Evolutionary conservation across 2,329 filamentous ascomycete species (phyloP).

Genomic region (Ceratocystis cacaofunesta): DNA sequence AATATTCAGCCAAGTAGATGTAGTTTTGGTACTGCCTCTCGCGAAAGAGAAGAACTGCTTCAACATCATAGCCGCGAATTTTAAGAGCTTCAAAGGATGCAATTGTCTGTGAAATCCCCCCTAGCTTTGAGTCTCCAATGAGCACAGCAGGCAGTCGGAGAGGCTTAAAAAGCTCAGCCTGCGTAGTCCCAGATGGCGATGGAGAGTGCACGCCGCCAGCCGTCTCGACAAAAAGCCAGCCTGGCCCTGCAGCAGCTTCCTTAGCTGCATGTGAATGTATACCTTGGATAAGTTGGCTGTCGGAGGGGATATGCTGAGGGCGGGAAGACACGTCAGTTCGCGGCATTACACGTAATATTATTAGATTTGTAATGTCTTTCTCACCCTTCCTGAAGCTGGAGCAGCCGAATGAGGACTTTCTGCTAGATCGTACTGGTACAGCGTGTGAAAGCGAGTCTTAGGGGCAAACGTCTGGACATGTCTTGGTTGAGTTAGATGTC

Average conservation of each 20-base stretch:
- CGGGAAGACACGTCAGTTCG: neutral
- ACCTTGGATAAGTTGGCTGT: slow-evolving; percentile 34
- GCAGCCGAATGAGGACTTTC: slow-evolving; percentile 69
- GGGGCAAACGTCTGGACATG: slow-evolving; percentile 48
- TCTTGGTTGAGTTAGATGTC: slow-evolving; percentile 26
- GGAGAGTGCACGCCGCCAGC: slow-evolving; percentile 73
- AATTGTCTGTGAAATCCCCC: slow-evolving; percentile 68
- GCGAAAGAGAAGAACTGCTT: slow-evolving; percentile 53
- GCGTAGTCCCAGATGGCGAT: slow-evolving; percentile 56
- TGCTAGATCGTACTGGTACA: slow-evolving; percentile 59
- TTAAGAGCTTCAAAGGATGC: slow-evolving; percentile 65
- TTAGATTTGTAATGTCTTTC: neutral
- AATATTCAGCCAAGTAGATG: slow-evolving; percentile 52
- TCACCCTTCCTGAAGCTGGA: slow-evolving; percentile 30
- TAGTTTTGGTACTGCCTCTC: slow-evolving; percentile 53
- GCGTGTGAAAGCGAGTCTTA: slow-evolving; percentile 34
- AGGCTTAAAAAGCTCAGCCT: slow-evolving; percentile 63
- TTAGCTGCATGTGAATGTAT: slow-evolving; percentile 32
- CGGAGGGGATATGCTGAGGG: slow-evolving; percentile 34
- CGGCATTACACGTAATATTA: neutral
- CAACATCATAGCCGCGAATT: slow-evolving; percentile 65
- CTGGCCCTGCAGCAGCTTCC: slow-evolving; percentile 30
- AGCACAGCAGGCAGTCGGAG: slow-evolving; percentile 60
- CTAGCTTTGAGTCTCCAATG: slow-evolving; percentile 59
- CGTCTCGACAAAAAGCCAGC: slow-evolving; percentile 62